These are phyloP conservation scores for Wallacemonas sp. DNA, from an alignment of 208 protist genomes.

Conservation along the genomic window DNA sequence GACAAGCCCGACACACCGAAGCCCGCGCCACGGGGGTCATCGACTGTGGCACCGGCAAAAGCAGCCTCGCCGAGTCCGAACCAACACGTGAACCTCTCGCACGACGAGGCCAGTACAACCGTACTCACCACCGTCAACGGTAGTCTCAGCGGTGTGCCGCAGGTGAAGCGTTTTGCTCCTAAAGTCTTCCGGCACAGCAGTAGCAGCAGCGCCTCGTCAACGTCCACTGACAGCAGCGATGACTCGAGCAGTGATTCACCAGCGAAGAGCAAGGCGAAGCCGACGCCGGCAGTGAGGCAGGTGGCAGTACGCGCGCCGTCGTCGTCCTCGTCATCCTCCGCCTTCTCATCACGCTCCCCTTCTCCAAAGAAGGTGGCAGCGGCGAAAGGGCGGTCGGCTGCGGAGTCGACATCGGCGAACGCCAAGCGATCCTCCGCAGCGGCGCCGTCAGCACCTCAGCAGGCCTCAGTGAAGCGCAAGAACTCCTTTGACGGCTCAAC, in stretches of 20 bases:
- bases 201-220: background rate
- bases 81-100: background rate
- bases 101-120: background rate
- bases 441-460: no score
- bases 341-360: no score
- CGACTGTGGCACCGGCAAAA: background rate
- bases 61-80: background rate
- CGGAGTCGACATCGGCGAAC: no score
- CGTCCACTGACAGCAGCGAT: background rate
- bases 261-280: background rate
- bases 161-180: background rate
- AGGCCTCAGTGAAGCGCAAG: background rate
- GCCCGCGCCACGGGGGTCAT: background rate
- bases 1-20: background rate
- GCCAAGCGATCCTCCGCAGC: no score
- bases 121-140: background rate
- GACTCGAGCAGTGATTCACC: background rate
- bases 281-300: background rate
- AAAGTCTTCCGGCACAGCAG: background rate
- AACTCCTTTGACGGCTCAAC: background rate
- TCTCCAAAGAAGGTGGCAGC: no score
- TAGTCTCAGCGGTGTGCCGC: background rate
- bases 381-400: no score
- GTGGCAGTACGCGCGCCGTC: background rate
- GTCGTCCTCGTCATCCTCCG: no score